Percentiles rank a stretch among this genome's conserved stretches.
These are phyloP conservation scores for Syzygium aqueum DNA, from an alignment of 345 rosid genomes.

Conservation along the genomic window DNA sequence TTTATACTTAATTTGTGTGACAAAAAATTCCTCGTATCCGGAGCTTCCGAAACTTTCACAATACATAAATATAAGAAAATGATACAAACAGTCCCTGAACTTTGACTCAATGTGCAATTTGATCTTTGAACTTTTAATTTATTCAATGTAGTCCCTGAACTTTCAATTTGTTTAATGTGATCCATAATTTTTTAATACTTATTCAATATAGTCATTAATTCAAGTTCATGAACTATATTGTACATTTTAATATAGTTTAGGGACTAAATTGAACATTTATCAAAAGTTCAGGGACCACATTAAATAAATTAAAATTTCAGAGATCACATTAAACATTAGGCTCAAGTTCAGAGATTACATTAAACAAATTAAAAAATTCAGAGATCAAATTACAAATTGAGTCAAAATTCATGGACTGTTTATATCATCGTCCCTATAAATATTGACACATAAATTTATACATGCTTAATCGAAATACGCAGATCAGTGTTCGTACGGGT, in stretches of 20 bases:
- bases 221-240: not conserved
- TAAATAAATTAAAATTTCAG: no score
- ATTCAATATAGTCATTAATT: not conserved
- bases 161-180: no score
- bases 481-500: no score
- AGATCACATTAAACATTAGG: no score
- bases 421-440: no score
- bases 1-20: not conserved
- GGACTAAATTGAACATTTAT: not conserved
- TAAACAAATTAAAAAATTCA: no score
- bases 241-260: not conserved
- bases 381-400: fast-evolving
- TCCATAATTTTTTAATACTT: not conserved
- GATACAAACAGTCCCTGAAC: not conserved
- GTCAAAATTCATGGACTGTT: not conserved
- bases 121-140: fast-evolving
- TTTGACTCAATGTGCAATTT: no score
- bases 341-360: no score
- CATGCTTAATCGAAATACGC: no score
- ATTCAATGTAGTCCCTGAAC: fast-evolving
- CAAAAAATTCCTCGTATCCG: not conserved
- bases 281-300: not conserved
- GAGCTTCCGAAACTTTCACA: not conserved
- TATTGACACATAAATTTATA: no score
- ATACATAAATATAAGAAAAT: not conserved